Evolutionary conservation across 805 yeast genomes (phyloP).

Genomic region (Kuraishia ogatae): DNA sequence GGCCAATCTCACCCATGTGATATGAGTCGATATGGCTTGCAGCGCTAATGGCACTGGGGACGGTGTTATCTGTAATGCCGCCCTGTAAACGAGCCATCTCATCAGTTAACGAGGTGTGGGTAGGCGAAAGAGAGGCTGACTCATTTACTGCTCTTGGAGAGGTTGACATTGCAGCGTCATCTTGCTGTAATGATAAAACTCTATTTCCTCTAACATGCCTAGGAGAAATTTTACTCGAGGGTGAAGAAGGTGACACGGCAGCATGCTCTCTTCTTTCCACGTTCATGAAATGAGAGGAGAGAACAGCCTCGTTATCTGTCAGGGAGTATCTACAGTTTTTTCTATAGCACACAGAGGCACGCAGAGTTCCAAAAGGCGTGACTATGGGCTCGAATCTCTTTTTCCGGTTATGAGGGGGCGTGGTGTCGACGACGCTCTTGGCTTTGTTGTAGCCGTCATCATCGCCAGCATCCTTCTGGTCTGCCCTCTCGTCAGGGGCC

Average conservation of each 20-base stretch:
- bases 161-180: conserved; percentile 8
- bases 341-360: conserved; percentile 74
- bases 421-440: background rate
- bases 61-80: too few relatives aligned
- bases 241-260: background rate
- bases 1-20: too few relatives aligned
- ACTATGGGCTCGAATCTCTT: conserved; percentile 60
- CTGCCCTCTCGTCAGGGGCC: background rate
- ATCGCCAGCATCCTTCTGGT: background rate
- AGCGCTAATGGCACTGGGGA: too few relatives aligned
- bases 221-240: background rate
- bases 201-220: background rate
- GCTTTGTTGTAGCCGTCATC: background rate
- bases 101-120: background rate
- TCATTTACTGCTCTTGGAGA: background rate
- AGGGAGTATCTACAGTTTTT: conserved; percentile 59
- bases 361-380: conserved; percentile 68
- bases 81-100: background rate
- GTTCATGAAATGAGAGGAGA: conserved; percentile 47
- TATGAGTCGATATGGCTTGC: too few relatives aligned
- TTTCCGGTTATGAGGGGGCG: conserved; percentile 36
- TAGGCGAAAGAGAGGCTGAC: background rate
- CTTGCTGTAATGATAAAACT: conserved; percentile 6
- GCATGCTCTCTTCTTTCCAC: conserved; percentile 25
- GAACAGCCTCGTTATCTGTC: conserved; percentile 55